phyloP scores from a whole-genome alignment of 768 basidiomycete species.

The Rhizopogon salebrosus region DNA sequence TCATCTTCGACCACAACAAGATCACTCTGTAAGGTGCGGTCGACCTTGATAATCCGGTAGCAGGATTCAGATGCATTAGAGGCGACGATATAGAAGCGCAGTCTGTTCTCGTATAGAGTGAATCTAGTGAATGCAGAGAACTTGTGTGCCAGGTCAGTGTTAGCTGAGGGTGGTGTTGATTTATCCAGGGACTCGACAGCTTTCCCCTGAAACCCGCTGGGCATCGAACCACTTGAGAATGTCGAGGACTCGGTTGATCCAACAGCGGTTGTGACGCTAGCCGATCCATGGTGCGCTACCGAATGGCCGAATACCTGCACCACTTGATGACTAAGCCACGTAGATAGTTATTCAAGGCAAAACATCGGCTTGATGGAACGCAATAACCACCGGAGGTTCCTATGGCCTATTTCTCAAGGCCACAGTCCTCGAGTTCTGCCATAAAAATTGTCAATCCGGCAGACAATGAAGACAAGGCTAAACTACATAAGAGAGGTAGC shows the following conservation, averaged over 20 bases:
- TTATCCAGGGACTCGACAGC: neutral
- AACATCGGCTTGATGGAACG: neutral
- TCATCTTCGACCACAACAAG: slow-evolving; percentile 82
- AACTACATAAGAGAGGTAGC: slow-evolving; percentile 54
- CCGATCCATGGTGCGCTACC: neutral
- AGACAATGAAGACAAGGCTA: slow-evolving; percentile 34
- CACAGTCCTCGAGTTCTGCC: slow-evolving; percentile 52
- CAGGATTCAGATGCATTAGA: slow-evolving; percentile 85
- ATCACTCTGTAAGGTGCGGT: slow-evolving; percentile 75
- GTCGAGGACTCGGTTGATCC: neutral
- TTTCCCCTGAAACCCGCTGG: neutral
- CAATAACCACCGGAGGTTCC: slow-evolving; percentile 5
- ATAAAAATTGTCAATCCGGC: slow-evolving; percentile 69
- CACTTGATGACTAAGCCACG: neutral
- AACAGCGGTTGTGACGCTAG: neutral
- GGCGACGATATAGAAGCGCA: slow-evolving; percentile 88
- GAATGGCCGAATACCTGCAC: no score
- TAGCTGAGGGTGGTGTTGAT: neutral
- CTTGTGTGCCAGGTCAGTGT: neutral
- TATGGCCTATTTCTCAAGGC: slow-evolving; percentile 70
- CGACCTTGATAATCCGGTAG: slow-evolving; percentile 91
- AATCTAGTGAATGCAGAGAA: slow-evolving; percentile 60
- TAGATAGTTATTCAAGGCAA: neutral
- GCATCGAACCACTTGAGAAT: neutral
- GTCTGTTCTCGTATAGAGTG: slow-evolving; percentile 88